These are phyloP conservation scores for Mitragyna speciosa DNA, from an alignment of 257 asterid genomes.

Conservation along the genomic window DNA sequence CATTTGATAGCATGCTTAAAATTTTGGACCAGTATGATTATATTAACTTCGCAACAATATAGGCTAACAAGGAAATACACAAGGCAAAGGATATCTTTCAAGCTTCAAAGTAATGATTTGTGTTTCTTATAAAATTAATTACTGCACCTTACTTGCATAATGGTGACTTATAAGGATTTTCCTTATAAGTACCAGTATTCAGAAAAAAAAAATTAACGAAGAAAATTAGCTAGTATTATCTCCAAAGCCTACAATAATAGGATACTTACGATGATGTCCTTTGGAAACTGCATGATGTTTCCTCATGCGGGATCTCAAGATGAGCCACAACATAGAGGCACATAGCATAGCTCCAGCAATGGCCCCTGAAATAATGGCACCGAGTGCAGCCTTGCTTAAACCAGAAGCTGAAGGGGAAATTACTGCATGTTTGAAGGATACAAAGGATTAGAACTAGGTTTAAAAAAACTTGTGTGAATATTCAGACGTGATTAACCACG, in stretches of 20 bases:
- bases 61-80: background rate
- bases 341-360: constrained; percentile 64
- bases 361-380: constrained; percentile 70
- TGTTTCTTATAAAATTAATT: too few species aligned
- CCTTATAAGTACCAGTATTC: too few species aligned
- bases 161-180: too few species aligned
- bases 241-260: background rate
- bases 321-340: constrained; percentile 41
- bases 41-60: too few species aligned
- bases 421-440: constrained; percentile 36
- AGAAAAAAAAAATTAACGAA: too few species aligned
- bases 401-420: constrained; percentile 44
- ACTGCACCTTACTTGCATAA: background rate
- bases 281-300: constrained; percentile 47
- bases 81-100: background rate
- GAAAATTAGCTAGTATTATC: background rate
- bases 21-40: background rate
- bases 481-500: background rate
- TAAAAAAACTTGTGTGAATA: background rate
- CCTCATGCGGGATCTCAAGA: constrained; percentile 51
- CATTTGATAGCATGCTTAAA: too few species aligned
- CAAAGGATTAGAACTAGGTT: background rate
- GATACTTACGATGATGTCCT: constrained; percentile 63
- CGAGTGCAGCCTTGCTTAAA: constrained; percentile 77
- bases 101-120: background rate